Conservation (phyloP, 768 basidiomycete genomes). For the Gloeostereum incarnatum region DNA sequence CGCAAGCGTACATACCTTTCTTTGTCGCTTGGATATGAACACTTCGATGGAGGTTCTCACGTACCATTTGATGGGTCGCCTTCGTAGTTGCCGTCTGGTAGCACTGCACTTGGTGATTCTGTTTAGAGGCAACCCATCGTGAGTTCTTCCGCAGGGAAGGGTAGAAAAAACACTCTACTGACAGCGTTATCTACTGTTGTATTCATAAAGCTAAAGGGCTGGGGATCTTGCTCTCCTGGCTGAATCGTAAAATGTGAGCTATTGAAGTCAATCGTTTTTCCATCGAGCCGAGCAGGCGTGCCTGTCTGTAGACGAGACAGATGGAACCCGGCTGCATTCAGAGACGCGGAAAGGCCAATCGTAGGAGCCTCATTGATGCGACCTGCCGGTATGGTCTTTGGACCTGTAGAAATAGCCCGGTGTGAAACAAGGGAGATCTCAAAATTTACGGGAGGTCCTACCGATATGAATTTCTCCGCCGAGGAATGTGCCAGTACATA, state of each 20-base stretch:
- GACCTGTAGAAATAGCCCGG: too few relatives aligned
- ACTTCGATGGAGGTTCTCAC: constrained; percentile 66
- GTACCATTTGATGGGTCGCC: constrained; percentile 66
- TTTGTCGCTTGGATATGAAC: constrained; percentile 86
- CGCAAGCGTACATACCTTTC: constrained; percentile 53
- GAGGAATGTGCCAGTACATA: constrained; percentile 89
- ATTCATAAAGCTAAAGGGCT: constrained; percentile 73
- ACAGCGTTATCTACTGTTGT: constrained; percentile 64
- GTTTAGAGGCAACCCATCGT: not conserved
- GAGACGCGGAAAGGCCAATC: constrained; percentile 66
- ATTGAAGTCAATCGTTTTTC: constrained; percentile 60
- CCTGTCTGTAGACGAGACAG: constrained; percentile 81
- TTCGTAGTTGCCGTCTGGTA: constrained; percentile 67
- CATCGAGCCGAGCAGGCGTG: constrained; percentile 75
- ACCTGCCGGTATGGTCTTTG: constrained; percentile 71
- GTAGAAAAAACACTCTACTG: constrained; percentile 12
- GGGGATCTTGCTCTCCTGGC: constrained; percentile 53
- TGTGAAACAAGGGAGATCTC: not conserved
- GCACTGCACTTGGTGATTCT: constrained; percentile 71
- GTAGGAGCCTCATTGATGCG: constrained; percentile 66
- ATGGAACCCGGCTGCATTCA: constrained; percentile 67
- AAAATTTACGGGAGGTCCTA: constrained; percentile 12
- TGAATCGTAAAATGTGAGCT: constrained; percentile 54
- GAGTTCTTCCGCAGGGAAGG: constrained; percentile 5
- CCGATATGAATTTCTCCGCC: constrained; percentile 90